Evolutionary conservation across 1,284 basidiomycete genomes (phyloP), one percentile per base, ranked within the genome.

Genomic region (Melampsora americana): DNA sequence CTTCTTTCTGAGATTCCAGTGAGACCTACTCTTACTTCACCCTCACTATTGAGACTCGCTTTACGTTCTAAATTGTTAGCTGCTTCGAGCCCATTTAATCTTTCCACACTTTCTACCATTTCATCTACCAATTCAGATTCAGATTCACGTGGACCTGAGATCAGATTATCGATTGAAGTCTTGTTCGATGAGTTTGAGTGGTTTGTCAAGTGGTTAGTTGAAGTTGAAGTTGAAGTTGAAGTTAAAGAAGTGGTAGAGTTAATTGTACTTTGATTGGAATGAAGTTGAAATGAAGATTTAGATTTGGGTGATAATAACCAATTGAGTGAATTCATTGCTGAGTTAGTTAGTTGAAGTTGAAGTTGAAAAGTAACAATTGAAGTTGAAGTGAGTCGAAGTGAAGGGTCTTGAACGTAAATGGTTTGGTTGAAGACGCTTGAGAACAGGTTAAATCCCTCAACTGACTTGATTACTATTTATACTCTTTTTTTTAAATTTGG

Each of bases 291-390:
- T 30, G 30, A 50, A 46, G 60, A 32, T 66, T 65, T 62, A 48
- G 61, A 30, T 20, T 64, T 62, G 61, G 72, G 72, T 26, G 72
- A 62, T 32, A 74, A 65, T 48, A 74, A 53, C 72, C 72, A 74
- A 30, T 62, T 74, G 50, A 74, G 72, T 30, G 72, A 74, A 39
- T 74, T 74, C 72, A 74, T 74, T n/a, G n/a, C n/a, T n/a, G n/a
- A n/a, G n/a, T n/a, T n/a, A n/a, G n/a, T n/a, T n/a, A n/a, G n/a
- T n/a, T n/a, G n/a, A n/a, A n/a, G n/a, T n/a, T n/a, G n/a, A n/a
- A n/a, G n/a, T n/a, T n/a, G n/a, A n/a, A n/a, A n/a, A n/a, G n/a
- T 62, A 62, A 16, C 12, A 7, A 14, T 42, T 42, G 39, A 42
- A 42, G 39, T 42, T 42, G 6, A 3, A 9, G 3, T 3, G 9